phyloP scores from a whole-genome alignment of 495 filamentous ascomycete genomes.

The Thozetella sp. region DNA sequence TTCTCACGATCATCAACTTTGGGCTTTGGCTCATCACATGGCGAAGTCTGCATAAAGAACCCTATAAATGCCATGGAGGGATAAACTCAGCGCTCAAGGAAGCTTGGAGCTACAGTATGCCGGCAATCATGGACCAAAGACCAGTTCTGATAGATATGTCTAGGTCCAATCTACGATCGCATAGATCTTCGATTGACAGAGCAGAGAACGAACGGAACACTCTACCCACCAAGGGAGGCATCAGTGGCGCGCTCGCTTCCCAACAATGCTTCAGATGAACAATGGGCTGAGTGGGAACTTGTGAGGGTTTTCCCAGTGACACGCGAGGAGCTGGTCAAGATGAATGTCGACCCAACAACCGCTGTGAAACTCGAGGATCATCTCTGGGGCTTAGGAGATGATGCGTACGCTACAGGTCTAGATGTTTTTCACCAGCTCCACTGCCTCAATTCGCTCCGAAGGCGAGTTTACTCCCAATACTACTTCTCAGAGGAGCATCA shows the following conservation, averaged over 20 bases:
- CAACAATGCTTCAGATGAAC: slow-evolving; percentile 24
- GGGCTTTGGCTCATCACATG: too few species aligned
- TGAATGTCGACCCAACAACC: slow-evolving; percentile 36
- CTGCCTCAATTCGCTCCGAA: slow-evolving; percentile 32
- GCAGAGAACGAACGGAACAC: neutral
- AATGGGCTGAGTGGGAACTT: slow-evolving; percentile 30
- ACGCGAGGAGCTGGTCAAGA: slow-evolving; percentile 22
- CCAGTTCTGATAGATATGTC: neutral
- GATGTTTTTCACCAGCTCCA: slow-evolving; percentile 38
- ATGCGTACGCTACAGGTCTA: slow-evolving; percentile 36
- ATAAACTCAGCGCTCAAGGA: too few species aligned
- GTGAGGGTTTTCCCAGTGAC: slow-evolving; percentile 24
- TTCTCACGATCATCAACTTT: too few species aligned
- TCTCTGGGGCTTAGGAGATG: slow-evolving; percentile 32
- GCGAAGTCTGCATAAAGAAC: too few species aligned
- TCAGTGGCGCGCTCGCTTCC: slow-evolving; percentile 23
- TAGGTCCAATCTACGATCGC: neutral
- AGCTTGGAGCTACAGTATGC: too few species aligned
- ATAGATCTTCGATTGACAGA: neutral
- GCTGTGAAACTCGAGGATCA: slow-evolving; percentile 26
- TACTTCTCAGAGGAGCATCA: slow-evolving; percentile 11
- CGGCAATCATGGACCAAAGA: neutral
- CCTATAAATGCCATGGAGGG: too few species aligned
- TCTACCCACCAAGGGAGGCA: neutral
- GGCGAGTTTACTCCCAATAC: slow-evolving; percentile 31